These are phyloP conservation scores for Pythium monospermum DNA, from an alignment of 352 stramenopile species.

Conservation along the genomic window DNA sequence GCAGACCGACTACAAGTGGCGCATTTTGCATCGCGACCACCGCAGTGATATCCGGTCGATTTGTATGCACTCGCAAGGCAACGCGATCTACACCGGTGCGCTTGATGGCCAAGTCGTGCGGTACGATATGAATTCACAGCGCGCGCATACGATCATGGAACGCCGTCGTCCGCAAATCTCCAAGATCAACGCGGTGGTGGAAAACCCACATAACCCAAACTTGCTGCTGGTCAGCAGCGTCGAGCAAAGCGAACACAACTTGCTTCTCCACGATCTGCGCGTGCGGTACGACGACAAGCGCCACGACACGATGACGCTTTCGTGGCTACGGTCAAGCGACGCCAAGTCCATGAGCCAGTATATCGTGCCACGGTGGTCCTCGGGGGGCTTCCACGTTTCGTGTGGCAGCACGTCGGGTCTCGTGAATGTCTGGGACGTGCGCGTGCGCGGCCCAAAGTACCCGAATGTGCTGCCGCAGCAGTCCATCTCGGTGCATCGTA, in stretches of 20 bases:
- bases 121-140: constrained; percentile 59
- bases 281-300: constrained; percentile 35
- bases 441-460: constrained; percentile 52
- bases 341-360: constrained; percentile 75
- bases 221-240: constrained; percentile 73
- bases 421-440: constrained; percentile 70
- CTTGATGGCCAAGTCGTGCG: constrained; percentile 66
- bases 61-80: constrained; percentile 71
- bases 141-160: constrained; percentile 46
- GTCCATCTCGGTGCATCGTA: constrained; percentile 69
- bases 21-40: constrained; percentile 67
- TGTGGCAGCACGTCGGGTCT: constrained; percentile 29
- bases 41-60: constrained; percentile 70
- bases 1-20: constrained; percentile 54
- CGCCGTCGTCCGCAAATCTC: constrained; percentile 70
- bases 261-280: constrained; percentile 73
- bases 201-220: constrained; percentile 81
- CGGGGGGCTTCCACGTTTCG: constrained; percentile 36
- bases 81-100: constrained; percentile 60
- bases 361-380: constrained; percentile 79
- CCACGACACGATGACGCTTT: constrained; percentile 50
- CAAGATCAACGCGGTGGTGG: constrained; percentile 80
- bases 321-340: constrained; percentile 46
- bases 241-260: constrained; percentile 53
- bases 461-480: constrained; percentile 65